phyloP scores from a whole-genome alignment of 2,329 filamentous ascomycete genomes.

The Colletotrichum godetiae region DNA sequence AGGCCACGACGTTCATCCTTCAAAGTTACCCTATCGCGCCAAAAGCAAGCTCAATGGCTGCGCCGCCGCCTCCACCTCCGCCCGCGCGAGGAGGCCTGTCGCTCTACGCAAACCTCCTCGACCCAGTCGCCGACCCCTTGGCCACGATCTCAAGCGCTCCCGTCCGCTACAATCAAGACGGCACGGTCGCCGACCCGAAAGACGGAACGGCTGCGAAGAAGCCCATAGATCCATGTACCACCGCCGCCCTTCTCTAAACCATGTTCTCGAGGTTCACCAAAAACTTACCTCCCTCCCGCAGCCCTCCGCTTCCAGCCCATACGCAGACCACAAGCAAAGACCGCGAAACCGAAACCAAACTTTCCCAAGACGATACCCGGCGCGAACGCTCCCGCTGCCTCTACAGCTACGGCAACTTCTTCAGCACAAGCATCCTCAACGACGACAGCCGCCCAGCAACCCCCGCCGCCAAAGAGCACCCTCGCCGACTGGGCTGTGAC shows the following conservation, averaged over 20 bases:
- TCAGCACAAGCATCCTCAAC: constrained; percentile 50
- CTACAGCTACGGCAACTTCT: constrained; percentile 44
- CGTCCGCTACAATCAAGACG: constrained; percentile 74
- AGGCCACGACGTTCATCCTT: neutral
- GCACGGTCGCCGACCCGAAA: constrained; percentile 57
- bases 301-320: constrained; percentile 89
- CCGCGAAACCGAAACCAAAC: constrained; percentile 68
- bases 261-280: constrained; percentile 42
- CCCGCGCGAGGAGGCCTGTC: constrained; percentile 68
- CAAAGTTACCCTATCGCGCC: neutral
- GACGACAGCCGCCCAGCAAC: constrained; percentile 47
- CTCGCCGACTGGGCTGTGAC: constrained; percentile 84
- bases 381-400: constrained; percentile 45
- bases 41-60: constrained; percentile 40
- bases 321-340: constrained; percentile 76
- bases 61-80: constrained; percentile 51
- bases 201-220: constrained; percentile 70
- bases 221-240: constrained; percentile 56
- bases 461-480: constrained; percentile 69
- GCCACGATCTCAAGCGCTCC: constrained; percentile 83
- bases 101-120: constrained; percentile 87
- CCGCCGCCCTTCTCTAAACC: neutral
- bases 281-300: constrained; percentile 40
- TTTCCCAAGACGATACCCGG: constrained; percentile 59
- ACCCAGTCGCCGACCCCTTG: constrained; percentile 60